Evolutionary conservation across 176 grass and related monocot genomes (phyloP).

Genomic region (Otatea glauca): DNA sequence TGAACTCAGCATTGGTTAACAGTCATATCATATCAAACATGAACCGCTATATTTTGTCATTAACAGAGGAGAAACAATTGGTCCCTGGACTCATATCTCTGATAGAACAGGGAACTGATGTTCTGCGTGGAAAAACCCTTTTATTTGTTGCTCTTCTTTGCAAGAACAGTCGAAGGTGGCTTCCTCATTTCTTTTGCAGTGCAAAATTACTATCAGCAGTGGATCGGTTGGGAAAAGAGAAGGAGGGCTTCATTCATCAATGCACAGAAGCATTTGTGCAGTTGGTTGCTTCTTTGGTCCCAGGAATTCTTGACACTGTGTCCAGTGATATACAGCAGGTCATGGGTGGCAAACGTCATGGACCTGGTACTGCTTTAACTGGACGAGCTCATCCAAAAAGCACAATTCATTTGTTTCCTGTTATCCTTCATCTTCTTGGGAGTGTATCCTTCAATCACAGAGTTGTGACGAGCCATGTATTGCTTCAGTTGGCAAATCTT

Average conservation of each 20-base stretch:
- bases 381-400: constrained; percentile 78
- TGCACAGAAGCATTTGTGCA: constrained; percentile 84
- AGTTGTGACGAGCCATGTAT: constrained; percentile 77
- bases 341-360: constrained; percentile 90
- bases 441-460: constrained; percentile 82
- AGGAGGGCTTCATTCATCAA: constrained; percentile 79
- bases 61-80: constrained; percentile 86
- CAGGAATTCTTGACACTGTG: constrained; percentile 81
- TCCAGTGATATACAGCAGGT: constrained; percentile 87
- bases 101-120: constrained; percentile 79
- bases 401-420: constrained; percentile 84
- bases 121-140: constrained; percentile 91
- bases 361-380: constrained; percentile 60
- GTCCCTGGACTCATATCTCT: constrained; percentile 71
- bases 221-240: constrained; percentile 89
- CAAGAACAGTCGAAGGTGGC: constrained; percentile 90
- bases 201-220: constrained; percentile 81
- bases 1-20: constrained; percentile 77
- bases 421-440: constrained; percentile 95
- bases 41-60: constrained; percentile 67
- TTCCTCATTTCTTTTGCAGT: constrained; percentile 89
- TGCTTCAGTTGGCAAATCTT: constrained; percentile 89
- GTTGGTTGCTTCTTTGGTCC: constrained; percentile 67
- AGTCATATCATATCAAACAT: constrained; percentile 71
- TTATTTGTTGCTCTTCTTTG: constrained; percentile 89